These are phyloP conservation scores for Eucalyptus sideroxylon DNA, from an alignment of 345 rosid genomes.

Conservation along the genomic window DNA sequence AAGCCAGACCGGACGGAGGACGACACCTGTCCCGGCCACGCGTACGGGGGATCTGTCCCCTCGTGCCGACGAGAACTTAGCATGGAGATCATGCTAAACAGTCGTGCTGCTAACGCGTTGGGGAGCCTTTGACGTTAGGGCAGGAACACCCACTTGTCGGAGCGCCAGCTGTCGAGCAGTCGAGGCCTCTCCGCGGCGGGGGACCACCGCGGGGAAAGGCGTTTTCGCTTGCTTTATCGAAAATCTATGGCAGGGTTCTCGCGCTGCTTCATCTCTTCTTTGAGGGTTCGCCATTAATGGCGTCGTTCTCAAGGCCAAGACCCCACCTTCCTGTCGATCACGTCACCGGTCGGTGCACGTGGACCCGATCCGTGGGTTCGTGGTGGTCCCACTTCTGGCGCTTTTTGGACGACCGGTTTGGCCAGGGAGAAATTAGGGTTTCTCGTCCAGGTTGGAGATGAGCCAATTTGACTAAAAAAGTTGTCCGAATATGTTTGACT, in stretches of 20 bases:
- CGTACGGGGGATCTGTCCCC: slow-evolving; percentile 7
- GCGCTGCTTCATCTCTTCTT: not conserved
- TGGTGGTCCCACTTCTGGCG: not conserved
- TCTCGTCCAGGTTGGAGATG: not conserved
- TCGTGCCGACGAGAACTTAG: not conserved
- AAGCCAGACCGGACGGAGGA: not conserved
- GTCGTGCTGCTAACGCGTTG: not conserved
- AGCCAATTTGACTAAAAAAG: not conserved
- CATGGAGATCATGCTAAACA: not conserved
- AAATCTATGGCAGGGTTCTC: not conserved
- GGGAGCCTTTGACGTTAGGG: not conserved
- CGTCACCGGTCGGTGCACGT: not conserved
- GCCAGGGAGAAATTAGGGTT: not conserved
- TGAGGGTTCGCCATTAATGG: not conserved
- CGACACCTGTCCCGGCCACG: slow-evolving; percentile 21
- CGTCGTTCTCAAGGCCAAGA: not conserved
- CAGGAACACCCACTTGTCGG: not conserved
- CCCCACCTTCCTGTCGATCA: not conserved
- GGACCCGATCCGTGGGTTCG: not conserved
- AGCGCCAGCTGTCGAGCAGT: not conserved
- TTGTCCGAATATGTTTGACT: not conserved
- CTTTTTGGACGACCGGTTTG: not conserved
- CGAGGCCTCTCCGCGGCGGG: not conserved
- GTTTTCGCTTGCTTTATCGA: not conserved
- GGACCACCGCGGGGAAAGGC: not conserved